A percentile compares a stretch with the other conserved stretches of the same genome.
phyloP scores from a whole-genome alignment of 257 asterid species.

The Plantago major region DNA sequence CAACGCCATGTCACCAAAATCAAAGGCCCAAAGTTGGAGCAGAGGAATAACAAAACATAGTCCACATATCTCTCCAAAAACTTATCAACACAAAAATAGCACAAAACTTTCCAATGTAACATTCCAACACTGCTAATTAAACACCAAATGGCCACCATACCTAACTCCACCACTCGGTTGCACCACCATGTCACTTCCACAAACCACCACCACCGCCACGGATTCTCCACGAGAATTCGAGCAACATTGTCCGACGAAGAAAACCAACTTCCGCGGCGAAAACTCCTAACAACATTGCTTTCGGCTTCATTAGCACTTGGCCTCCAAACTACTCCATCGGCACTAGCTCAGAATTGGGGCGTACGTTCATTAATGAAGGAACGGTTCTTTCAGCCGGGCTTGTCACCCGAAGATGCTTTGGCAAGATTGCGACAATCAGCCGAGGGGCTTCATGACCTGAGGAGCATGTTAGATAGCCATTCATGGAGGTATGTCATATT shows the following conservation, averaged over 20 bases:
- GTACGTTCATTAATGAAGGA: conserved; percentile 41
- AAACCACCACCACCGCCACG: conserved; percentile 10
- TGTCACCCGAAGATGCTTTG: conserved; percentile 54
- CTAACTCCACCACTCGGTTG: conserved; percentile 43
- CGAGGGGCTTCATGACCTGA: conserved; percentile 59
- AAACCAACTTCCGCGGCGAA: conserved; percentile 24
- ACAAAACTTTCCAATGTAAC: background rate
- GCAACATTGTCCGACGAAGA: conserved; percentile 26
- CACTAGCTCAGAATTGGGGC: conserved; percentile 52
- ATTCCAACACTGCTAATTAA: background rate
- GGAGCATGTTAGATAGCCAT: conserved; percentile 67
- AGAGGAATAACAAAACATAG: background rate
- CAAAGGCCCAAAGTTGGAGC: conserved; percentile 15
- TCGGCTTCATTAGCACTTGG: conserved; percentile 38
- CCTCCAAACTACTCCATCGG: conserved; percentile 33
- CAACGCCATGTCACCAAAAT: conserved; percentile 18
- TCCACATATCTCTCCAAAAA: conserved; percentile 9
- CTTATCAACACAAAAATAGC: background rate
- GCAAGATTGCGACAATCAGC: conserved; percentile 36
- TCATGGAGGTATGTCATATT: conserved; percentile 81
- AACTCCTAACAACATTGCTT: conserved; percentile 37
- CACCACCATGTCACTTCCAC: conserved; percentile 29
- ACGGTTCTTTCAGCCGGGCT: conserved; percentile 34
- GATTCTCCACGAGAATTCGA: conserved; percentile 22
- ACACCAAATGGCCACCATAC: conserved; percentile 38